These are phyloP conservation scores for Metschnikowia gruessii DNA, from an alignment of 805 yeast species.

Conservation along the genomic window DNA sequence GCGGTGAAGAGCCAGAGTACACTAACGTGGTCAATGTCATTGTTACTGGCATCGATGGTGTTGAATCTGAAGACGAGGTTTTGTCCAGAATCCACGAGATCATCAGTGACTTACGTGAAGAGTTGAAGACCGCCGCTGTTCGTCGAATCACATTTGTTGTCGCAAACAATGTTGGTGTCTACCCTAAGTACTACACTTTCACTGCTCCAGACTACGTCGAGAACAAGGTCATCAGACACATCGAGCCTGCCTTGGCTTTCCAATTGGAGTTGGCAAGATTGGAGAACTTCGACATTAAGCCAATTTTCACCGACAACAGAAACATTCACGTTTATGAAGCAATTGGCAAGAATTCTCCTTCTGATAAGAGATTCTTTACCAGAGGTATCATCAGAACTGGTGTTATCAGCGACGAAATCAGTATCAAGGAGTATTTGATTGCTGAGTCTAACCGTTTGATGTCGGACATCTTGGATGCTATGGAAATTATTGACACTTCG, in stretches of 20 bases:
- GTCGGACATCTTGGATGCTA: conserved; percentile 92
- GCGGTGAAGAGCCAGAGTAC: conserved; percentile 41
- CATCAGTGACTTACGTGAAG: conserved; percentile 65
- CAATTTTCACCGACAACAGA: conserved; percentile 93
- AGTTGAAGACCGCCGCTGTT: conserved; percentile 64
- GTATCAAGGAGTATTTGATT: conserved; percentile 89
- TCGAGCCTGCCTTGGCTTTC: conserved; percentile 97
- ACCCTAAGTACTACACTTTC: conserved; percentile 95
- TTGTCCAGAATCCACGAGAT: conserved; percentile 61
- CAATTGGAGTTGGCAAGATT: conserved; percentile 93
- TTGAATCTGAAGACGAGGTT: conserved; percentile 65
- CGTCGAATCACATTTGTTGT: conserved; percentile 93
- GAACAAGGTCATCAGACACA: conserved; percentile 93
- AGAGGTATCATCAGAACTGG: conserved; percentile 98
- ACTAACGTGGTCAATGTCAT: conserved; percentile 83
- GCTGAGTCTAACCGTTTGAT: conserved; percentile 95
- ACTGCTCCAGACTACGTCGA: conserved; percentile 83
- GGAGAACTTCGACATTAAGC: conserved; percentile 92
- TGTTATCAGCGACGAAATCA: conserved; percentile 85
- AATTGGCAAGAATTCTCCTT: conserved; percentile 85
- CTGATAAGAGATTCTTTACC: conserved; percentile 94
- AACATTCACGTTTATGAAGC: conserved; percentile 98
- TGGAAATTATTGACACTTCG: conserved; percentile 90
- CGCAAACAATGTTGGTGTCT: conserved; percentile 78
- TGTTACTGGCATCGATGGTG: conserved; percentile 71